Evolutionary conservation across 331 rosid species (phyloP).

Genomic region (Malus hybrid): DNA sequence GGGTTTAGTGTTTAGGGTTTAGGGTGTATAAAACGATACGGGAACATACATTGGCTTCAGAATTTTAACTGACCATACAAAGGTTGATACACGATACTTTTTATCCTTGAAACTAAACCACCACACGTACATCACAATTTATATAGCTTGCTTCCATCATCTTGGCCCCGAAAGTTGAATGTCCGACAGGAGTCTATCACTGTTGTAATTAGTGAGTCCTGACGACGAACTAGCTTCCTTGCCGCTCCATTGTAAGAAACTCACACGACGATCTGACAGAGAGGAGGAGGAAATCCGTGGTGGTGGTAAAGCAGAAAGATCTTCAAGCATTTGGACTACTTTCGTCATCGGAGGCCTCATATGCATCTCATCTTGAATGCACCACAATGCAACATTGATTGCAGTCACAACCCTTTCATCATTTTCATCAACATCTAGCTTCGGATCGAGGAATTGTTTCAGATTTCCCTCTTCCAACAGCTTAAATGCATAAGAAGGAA

Average conservation of each 20-base stretch:
- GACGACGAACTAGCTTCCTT: constrained; percentile 3
- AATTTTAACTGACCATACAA: not conserved
- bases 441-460: constrained; percentile 17
- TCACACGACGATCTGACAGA: not conserved
- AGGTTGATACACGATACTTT: not conserved
- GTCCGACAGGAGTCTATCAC: constrained; percentile 1
- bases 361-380: constrained; percentile 30
- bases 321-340: constrained; percentile 36
- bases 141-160: not conserved
- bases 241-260: constrained; percentile 19
- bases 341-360: constrained; percentile 30
- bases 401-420: constrained; percentile 21
- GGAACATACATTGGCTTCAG: no score
- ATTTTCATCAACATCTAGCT: constrained; percentile 19
- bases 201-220: constrained; percentile 3
- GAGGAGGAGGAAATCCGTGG: constrained; percentile 4
- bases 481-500: constrained; percentile 20
- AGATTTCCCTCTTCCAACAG: constrained; percentile 19
- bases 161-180: constrained; percentile 21
- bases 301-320: constrained; percentile 8
- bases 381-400: constrained; percentile 27
- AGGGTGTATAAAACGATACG: no score
- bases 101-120: not conserved
- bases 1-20: no score
- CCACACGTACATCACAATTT: not conserved